phyloP scores from a whole-genome alignment of 352 stramenopile genomes.

The Pythium insidiosum region DNA sequence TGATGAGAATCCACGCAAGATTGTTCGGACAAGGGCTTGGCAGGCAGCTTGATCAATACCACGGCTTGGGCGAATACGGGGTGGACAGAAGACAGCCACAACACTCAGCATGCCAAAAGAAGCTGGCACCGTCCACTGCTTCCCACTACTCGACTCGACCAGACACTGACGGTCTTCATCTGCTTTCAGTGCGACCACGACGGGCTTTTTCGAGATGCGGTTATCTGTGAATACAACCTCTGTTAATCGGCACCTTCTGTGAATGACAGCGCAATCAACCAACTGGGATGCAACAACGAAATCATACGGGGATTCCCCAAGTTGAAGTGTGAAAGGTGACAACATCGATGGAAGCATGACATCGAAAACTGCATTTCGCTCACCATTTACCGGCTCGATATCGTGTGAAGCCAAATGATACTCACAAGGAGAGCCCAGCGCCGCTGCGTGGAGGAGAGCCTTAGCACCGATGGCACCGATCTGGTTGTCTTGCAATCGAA shows the following conservation, averaged over 20 bases:
- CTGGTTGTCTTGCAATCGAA: slow-evolving; percentile 52
- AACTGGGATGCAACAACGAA: slow-evolving; percentile 53
- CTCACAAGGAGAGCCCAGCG: slow-evolving; percentile 38
- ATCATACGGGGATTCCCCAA: slow-evolving; percentile 49
- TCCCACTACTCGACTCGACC: slow-evolving; percentile 15
- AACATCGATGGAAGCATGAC: slow-evolving; percentile 34
- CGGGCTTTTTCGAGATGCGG: slow-evolving; percentile 18
- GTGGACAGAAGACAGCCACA: slow-evolving; percentile 31
- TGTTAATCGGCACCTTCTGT: slow-evolving; percentile 30
- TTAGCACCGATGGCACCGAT: slow-evolving; percentile 44
- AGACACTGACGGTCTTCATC: slow-evolving; percentile 24
- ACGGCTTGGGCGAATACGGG: slow-evolving; percentile 18
- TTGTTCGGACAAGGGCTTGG: slow-evolving; percentile 30
- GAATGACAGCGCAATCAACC: slow-evolving; percentile 28
- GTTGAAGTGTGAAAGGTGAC: slow-evolving; percentile 47
- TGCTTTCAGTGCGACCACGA: slow-evolving; percentile 16
- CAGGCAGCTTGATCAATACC: slow-evolving; percentile 24
- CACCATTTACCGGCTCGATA: slow-evolving; percentile 18
- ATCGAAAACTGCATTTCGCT: slow-evolving; percentile 41
- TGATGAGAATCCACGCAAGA: slow-evolving; percentile 40
- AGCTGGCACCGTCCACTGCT: slow-evolving; percentile 25
- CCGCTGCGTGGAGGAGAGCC: slow-evolving; percentile 39
- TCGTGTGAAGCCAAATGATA: slow-evolving; percentile 52
- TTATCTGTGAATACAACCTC: slow-evolving; percentile 37
- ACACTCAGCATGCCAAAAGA: slow-evolving; percentile 27